phyloP scores from a whole-genome alignment of 768 basidiomycete species.

The Termitomyces titanicus region DNA sequence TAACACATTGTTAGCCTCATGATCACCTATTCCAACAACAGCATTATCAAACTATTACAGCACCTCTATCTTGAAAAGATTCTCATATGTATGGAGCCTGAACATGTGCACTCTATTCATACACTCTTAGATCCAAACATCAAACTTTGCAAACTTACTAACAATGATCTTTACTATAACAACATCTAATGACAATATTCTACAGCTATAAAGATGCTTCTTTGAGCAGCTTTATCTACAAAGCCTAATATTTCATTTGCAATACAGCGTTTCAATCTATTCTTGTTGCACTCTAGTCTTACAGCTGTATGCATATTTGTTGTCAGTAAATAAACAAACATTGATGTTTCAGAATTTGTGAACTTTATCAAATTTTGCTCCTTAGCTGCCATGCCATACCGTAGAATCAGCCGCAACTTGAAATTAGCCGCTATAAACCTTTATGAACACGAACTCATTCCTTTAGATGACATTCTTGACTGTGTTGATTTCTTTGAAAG shows the following conservation, averaged over 20 bases:
- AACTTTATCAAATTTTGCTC: background rate
- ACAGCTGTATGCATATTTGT: too few species aligned
- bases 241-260: constrained; percentile 38
- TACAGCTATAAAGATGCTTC: constrained; percentile 25
- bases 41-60: too few species aligned
- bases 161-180: background rate
- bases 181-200: constrained; percentile 1
- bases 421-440: constrained; percentile 21
- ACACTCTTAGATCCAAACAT: constrained; percentile 22
- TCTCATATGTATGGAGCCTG: constrained; percentile 19
- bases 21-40: too few species aligned
- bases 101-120: constrained; percentile 18
- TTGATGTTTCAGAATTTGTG: too few species aligned
- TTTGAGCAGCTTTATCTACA: constrained; percentile 29
- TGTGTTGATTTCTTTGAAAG: constrained; percentile 16
- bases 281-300: constrained; percentile 26
- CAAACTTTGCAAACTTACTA: constrained; percentile 12
- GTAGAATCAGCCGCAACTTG: constrained; percentile 16
- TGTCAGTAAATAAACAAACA: too few species aligned
- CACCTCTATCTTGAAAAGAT: constrained; percentile 23
- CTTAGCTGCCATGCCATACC: background rate
- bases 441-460: constrained; percentile 16
- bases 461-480: constrained; percentile 19
- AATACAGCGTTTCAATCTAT: constrained; percentile 28
- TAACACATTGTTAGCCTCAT: too few species aligned